These are phyloP conservation scores for Oryza meridionalis DNA, from an alignment of 176 grass and related monocot genomes.

Conservation along the genomic window DNA sequence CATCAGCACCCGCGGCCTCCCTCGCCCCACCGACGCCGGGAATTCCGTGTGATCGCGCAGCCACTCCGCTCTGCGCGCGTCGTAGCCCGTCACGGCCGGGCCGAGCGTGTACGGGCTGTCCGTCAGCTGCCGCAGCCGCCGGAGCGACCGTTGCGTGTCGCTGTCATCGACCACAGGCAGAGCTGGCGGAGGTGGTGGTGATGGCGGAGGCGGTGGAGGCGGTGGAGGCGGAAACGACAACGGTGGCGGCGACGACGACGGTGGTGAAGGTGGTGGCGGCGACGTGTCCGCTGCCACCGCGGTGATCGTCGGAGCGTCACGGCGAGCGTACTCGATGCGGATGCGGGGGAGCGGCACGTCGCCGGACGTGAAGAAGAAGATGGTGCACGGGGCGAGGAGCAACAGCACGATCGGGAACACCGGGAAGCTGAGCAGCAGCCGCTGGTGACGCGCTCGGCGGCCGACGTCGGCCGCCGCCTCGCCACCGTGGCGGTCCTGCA, in stretches of 20 bases:
- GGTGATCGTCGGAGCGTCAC: not conserved
- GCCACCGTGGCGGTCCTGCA: constrained; percentile 27
- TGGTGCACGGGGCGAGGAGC: constrained; percentile 34
- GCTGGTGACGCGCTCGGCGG: not conserved
- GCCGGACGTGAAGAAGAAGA: constrained; percentile 44
- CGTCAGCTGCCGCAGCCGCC: constrained; percentile 56
- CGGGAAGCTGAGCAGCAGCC: not conserved
- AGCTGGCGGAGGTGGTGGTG: not conserved
- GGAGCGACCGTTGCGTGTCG: not conserved
- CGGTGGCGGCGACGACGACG: not conserved
- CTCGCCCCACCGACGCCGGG: constrained; percentile 44
- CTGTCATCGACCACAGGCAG: not conserved
- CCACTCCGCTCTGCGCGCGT: constrained; percentile 60
- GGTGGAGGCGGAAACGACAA: no score
- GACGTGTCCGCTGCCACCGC: constrained; percentile 2
- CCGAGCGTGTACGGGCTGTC: constrained; percentile 64
- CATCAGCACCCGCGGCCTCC: constrained; percentile 68
- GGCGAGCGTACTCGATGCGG: constrained; percentile 42
- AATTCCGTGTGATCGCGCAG: constrained; percentile 55
- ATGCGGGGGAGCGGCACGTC: constrained; percentile 45
- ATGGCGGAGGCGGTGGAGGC: not conserved
- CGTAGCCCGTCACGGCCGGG: constrained; percentile 56
- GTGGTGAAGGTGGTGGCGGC: not conserved
- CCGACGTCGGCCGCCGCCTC: not conserved
- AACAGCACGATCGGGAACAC: constrained; percentile 26